Percentiles rank a stretch among this genome's conserved stretches.
Evolutionary conservation across 1,139 yeast species (phyloP).

Genomic region (Magnusiomyces fungicola): DNA sequence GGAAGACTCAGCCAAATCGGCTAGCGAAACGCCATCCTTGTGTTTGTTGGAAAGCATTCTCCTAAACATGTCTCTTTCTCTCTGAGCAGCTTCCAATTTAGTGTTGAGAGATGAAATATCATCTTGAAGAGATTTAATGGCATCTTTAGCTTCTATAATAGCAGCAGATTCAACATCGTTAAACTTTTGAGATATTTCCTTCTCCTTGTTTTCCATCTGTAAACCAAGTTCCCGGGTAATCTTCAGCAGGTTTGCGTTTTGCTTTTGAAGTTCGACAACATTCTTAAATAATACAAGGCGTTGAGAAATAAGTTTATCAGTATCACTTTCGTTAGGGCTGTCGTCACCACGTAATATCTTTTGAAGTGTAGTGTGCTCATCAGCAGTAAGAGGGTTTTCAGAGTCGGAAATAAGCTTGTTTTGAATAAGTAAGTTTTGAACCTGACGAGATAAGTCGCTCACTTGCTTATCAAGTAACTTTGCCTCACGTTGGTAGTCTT

Average conservation of each 20-base stretch:
- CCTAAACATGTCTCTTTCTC: conserved; percentile 63
- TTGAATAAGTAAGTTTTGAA: conserved; percentile 65
- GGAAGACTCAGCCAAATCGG: conserved; percentile 15
- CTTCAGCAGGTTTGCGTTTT: conserved; percentile 62
- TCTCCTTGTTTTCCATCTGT: conserved; percentile 53
- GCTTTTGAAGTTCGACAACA: conserved; percentile 60
- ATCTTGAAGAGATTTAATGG: conserved; percentile 59
- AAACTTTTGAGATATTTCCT: conserved; percentile 37
- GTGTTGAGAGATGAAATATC: conserved; percentile 48
- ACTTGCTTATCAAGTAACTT: conserved; percentile 46
- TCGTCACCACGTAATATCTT: conserved; percentile 34
- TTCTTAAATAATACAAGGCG: conserved; percentile 64
- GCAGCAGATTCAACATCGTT: conserved; percentile 51
- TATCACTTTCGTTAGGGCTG: conserved; percentile 44
- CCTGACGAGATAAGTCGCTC: conserved; percentile 70
- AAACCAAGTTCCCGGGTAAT: conserved; percentile 64
- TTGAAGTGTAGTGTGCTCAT: conserved; percentile 51
- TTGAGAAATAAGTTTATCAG: conserved; percentile 64
- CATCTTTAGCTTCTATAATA: conserved; percentile 67
- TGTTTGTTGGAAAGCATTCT: conserved; percentile 32
- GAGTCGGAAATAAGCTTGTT: conserved; percentile 47
- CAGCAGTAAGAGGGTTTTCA: conserved; percentile 44
- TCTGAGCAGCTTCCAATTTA: conserved; percentile 46
- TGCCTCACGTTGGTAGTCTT: conserved; percentile 30
- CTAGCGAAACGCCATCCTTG: conserved; percentile 18